A percentile compares a stretch with the other conserved stretches of the same genome.
Evolutionary conservation across 768 basidiomycete genomes (phyloP).

Genomic region (Russula griseocarnosa): DNA sequence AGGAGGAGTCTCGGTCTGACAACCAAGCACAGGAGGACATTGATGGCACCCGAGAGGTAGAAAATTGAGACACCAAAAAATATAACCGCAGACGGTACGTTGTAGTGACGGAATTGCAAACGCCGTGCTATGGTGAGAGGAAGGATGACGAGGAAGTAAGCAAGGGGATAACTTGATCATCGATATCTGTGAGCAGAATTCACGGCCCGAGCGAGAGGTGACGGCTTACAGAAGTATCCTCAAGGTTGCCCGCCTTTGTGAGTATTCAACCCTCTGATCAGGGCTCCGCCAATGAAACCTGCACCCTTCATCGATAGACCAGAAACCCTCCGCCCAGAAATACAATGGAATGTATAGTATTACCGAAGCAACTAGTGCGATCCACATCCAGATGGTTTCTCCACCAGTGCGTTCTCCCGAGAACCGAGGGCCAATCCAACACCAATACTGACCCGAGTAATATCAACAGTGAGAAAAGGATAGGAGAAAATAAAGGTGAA

Average conservation of each 20-base stretch:
- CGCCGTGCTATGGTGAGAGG: background rate
- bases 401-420: slow-evolving; percentile 36
- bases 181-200: slow-evolving; percentile 2
- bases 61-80: slow-evolving; percentile 31
- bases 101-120: slow-evolving; percentile 21
- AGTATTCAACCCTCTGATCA: slow-evolving; percentile 7
- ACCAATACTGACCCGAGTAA: slow-evolving; percentile 37
- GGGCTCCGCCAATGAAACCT: slow-evolving; percentile 29
- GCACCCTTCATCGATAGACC: slow-evolving; percentile 33
- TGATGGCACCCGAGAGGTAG: slow-evolving; percentile 30
- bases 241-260: slow-evolving; percentile 14
- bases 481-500: slow-evolving; percentile 24
- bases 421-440: slow-evolving; percentile 41
- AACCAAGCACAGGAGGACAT: background rate
- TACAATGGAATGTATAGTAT: slow-evolving; percentile 30
- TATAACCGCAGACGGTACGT: slow-evolving; percentile 36
- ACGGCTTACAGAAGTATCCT: slow-evolving; percentile 34
- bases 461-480: background rate
- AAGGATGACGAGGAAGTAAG: slow-evolving; percentile 1
- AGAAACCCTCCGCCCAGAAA: slow-evolving; percentile 33
- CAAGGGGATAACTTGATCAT: background rate
- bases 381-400: slow-evolving; percentile 47
- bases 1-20: slow-evolving; percentile 33
- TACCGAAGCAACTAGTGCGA: too few species aligned
- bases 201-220: background rate